Percentiles rank a stretch among this genome's conserved stretches.
These are phyloP conservation scores for Tubosaeta sp. DNA, from an alignment of 768 basidiomycete genomes.

Conservation along the genomic window DNA sequence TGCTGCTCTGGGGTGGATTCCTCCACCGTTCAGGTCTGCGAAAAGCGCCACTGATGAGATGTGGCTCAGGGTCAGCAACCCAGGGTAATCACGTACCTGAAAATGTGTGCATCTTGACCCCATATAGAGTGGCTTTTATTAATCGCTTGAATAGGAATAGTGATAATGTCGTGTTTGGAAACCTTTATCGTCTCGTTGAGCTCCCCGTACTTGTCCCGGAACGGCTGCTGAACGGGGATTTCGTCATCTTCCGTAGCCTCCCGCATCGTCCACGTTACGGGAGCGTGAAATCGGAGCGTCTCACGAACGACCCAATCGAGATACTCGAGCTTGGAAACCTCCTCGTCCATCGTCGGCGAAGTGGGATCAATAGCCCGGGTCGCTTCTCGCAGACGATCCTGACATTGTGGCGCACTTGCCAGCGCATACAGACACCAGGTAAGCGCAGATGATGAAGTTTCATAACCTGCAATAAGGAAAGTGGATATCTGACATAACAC, in stretches of 20 bases:
- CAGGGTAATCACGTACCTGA: conserved; percentile 41
- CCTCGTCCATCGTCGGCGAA: conserved; percentile 20
- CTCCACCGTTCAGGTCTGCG: conserved; percentile 53
- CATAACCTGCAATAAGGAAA: conserved; percentile 63
- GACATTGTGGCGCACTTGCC: conserved; percentile 41
- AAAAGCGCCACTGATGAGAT: conserved; percentile 20
- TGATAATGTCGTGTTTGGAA: conserved; percentile 50
- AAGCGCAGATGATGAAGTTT: conserved; percentile 54
- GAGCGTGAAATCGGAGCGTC: conserved; percentile 49
- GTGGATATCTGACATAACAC: conserved; percentile 60
- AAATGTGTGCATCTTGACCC: conserved; percentile 62
- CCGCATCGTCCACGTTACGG: conserved; percentile 58
- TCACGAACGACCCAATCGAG: conserved; percentile 63
- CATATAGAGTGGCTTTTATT: conserved; percentile 54
- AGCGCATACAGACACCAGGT: conserved; percentile 63
- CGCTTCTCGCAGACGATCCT: conserved; percentile 44
- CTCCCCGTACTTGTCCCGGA: conserved; percentile 31
- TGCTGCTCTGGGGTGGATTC: conserved; percentile 33
- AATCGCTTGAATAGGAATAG: conserved; percentile 55
- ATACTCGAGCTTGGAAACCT: conserved; percentile 43
- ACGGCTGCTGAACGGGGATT: conserved; percentile 44
- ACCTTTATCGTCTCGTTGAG: conserved; percentile 34
- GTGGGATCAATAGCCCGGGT: conserved; percentile 29
- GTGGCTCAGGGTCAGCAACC: conserved; percentile 18
- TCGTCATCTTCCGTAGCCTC: conserved; percentile 44